Percentiles rank a stretch among this genome's conserved stretches.
phyloP scores from a whole-genome alignment of 2,329 filamentous ascomycete genomes.

The Trichoderma simmonsii region DNA sequence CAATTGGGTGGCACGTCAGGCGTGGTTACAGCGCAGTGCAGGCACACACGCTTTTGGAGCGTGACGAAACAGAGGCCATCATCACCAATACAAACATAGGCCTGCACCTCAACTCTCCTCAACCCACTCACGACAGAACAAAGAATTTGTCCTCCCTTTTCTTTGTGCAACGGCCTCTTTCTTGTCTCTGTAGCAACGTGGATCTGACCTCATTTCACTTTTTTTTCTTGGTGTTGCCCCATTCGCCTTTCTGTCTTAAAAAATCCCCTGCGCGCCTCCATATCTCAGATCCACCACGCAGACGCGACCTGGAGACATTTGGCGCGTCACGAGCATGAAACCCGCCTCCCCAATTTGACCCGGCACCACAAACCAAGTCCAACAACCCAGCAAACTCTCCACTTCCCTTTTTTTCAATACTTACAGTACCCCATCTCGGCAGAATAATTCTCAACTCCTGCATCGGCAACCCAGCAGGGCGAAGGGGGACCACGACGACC shows the following conservation, averaged over 20 bases:
- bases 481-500: slow-evolving; percentile 3
- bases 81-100: not conserved
- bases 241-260: not conserved
- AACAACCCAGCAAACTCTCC: slow-evolving; percentile 17
- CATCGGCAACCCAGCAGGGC: slow-evolving; percentile 15
- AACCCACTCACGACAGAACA: not conserved
- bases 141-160: not conserved
- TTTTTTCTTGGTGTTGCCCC: not conserved
- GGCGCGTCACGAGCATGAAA: slow-evolving; percentile 41
- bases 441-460: not conserved
- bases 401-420: slow-evolving; percentile 8
- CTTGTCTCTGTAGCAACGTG: slow-evolving; percentile 16
- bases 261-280: slow-evolving; percentile 7
- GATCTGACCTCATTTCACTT: not conserved
- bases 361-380: not conserved
- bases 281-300: slow-evolving; percentile 21
- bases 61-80: not conserved
- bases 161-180: not conserved
- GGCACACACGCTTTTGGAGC: not conserved
- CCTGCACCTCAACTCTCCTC: no score
- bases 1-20: not conserved
- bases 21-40: not conserved
- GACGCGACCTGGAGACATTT: slow-evolving; percentile 31
- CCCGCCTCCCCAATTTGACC: slow-evolving; percentile 36
- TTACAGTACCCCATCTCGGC: not conserved